Base-by-base conservation (phyloP, 331 rosid species). In the Rhamnella rubrinervis region DNA sequence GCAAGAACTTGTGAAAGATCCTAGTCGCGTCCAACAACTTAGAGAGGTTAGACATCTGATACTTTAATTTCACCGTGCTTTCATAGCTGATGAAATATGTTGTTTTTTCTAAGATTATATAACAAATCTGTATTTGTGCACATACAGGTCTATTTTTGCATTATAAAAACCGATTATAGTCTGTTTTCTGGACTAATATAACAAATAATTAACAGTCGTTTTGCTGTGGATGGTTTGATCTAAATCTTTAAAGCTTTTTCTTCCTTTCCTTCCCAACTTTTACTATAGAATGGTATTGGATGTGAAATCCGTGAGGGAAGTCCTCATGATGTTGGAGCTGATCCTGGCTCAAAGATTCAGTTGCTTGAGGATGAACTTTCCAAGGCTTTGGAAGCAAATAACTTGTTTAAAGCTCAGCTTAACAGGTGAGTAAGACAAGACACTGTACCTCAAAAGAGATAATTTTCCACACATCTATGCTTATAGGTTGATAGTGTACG, bases 331-430 rank as follows among this genome's bases (percentile, higher is more conserved):
- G 67, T 39, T 65, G 74, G 67, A 74, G 77, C 47, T 51, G 84
- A 78, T 41, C 9, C 52, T 61, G 60, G 56, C 58, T 65, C 78
- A 52, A 81, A 83, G 85, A 70, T 78, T 59, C 81, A 81, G 73
- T 72, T 73, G 57, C 89, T 84, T 39, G 84, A 84, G 71, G 76
- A 74, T 50, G 81, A 83, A 70, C 82, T 83, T 59, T 88, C 73
- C 12, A 83, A 88, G 74, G 82, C 85, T 56, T 56, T 84, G 82
- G 95, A 86, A 76, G 88, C 75, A 66, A 93, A 69, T 46, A 76
- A 71, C 85, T 72, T 53, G 18, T 83, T 82, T 75, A 85, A 82
- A 71, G 77, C 67, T 85, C 89, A 88, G 73, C 78, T 76, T 76
- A 80, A 76, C 78, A 83, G 87, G 98, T 93, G 69, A 66, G 87